Evolutionary conservation across 1,284 basidiomycete species (phyloP).

Genomic region (Cutaneotrichosporon spelunceum): DNA sequence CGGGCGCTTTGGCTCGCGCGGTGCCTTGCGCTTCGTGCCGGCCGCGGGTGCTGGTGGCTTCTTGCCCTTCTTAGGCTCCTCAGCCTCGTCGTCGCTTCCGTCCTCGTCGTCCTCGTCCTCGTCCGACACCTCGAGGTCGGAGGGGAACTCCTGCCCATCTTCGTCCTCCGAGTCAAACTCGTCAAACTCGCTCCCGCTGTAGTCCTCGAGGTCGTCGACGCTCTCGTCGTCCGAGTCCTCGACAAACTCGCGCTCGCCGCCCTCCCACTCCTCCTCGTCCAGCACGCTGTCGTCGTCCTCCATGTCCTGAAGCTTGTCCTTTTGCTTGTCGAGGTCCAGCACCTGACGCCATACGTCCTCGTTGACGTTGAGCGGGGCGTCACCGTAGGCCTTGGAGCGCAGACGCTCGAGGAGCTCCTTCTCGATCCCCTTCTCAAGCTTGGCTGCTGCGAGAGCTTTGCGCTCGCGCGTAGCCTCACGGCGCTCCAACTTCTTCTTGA

Average conservation of each 20-base stretch:
- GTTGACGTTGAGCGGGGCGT: constrained; percentile 96
- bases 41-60: constrained; percentile 26
- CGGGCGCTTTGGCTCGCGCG: constrained; percentile 60
- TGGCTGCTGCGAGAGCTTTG: constrained; percentile 91
- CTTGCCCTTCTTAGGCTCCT: constrained; percentile 23
- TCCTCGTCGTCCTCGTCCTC: constrained; percentile 43
- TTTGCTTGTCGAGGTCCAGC: constrained; percentile 66
- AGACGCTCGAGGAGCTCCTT: constrained; percentile 93
- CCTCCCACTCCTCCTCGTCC: constrained; percentile 59
- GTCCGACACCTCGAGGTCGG: constrained; percentile 48
- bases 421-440: constrained; percentile 90
- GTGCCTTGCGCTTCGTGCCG: constrained; percentile 47
- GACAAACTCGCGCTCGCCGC: constrained; percentile 69
- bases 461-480: constrained; percentile 88
- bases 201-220: constrained; percentile 61
- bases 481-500: constrained; percentile 97
- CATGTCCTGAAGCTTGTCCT: constrained; percentile 57
- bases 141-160: constrained; percentile 40
- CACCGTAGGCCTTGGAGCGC: constrained; percentile 95
- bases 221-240: constrained; percentile 66
- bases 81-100: constrained; percentile 45
- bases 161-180: constrained; percentile 48
- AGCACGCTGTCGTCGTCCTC: constrained; percentile 58
- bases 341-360: constrained; percentile 93
- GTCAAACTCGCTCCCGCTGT: constrained; percentile 46